These are phyloP conservation scores for Cucurbitaria berberidis DNA, from an alignment of 2,329 filamentous ascomycete species.

Conservation along the genomic window DNA sequence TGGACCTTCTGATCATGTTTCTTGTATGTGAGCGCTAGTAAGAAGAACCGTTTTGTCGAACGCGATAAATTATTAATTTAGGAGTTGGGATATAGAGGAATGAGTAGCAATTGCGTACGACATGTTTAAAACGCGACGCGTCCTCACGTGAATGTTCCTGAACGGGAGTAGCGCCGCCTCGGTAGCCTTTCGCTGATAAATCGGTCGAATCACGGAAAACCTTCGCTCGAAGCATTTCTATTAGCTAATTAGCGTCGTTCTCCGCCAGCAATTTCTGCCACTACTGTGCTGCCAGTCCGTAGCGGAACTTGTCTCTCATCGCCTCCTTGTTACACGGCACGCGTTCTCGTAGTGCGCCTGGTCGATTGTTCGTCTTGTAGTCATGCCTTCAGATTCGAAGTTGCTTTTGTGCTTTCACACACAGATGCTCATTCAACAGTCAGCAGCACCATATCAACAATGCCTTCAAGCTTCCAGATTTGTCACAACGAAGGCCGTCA, in stretches of 20 bases:
- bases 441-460: background rate
- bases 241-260: constrained; percentile 27
- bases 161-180: background rate
- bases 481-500: background rate
- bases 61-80: background rate
- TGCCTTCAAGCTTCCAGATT: background rate
- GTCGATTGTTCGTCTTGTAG: background rate
- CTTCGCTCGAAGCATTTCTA: constrained; percentile 11
- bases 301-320: background rate
- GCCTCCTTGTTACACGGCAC: background rate
- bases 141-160: too few relatives aligned
- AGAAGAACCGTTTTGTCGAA: background rate
- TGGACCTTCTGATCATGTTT: background rate
- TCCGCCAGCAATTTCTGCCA: constrained; percentile 14
- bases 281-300: background rate
- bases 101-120: too few relatives aligned
- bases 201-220: constrained; percentile 10
- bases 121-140: too few relatives aligned
- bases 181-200: background rate
- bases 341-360: background rate
- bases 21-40: background rate
- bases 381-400: background rate
- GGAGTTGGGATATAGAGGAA: background rate
- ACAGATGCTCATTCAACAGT: background rate
- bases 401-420: background rate